Conservation (phyloP, 208 protist genomes). For the Wallacemonas sp. region DNA sequence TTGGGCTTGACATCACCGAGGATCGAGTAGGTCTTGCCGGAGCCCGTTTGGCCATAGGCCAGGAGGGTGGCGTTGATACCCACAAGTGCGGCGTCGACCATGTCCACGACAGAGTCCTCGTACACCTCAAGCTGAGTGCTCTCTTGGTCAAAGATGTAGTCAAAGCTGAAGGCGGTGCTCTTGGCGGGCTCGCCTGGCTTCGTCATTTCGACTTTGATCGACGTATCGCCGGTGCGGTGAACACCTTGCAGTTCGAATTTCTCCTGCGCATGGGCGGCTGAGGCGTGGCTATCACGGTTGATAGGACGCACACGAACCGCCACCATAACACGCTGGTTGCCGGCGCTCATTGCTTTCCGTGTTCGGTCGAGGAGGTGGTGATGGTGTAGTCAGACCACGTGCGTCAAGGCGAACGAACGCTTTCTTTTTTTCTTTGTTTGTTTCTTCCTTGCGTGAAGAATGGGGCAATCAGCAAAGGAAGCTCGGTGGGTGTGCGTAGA, state of each 20-base stretch:
- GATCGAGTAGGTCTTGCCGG: conserved; percentile 89
- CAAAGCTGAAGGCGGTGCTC: conserved; percentile 72
- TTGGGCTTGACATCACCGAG: conserved; percentile 72
- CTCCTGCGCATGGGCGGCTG: conserved; percentile 52
- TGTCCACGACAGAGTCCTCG: conserved; percentile 78
- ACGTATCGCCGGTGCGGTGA: conserved; percentile 52
- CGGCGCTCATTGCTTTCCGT: conserved; percentile 22
- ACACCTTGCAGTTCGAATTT: conserved; percentile 69
- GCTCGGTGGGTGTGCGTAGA: no score
- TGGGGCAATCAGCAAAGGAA: no score
- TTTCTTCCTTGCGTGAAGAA: no score
- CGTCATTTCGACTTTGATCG: conserved; percentile 56
- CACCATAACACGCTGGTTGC: conserved; percentile 75
- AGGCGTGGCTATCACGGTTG: conserved; percentile 46
- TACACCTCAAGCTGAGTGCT: conserved; percentile 89
- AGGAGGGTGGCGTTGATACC: conserved; percentile 81
- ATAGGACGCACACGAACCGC: conserved; percentile 83
- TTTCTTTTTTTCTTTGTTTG: neutral
- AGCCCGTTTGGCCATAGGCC: conserved; percentile 92
- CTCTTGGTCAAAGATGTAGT: conserved; percentile 89
- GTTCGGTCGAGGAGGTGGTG: neutral
- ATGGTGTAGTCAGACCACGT: no score
- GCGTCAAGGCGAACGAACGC: no score
- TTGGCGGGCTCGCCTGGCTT: conserved; percentile 41
- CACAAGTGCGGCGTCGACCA: conserved; percentile 79